Evolutionary conservation across 441 rosid genomes (phyloP), one percentile per base, ranked within the genome.

Genomic region (Rhodomyrtus psidioides): DNA sequence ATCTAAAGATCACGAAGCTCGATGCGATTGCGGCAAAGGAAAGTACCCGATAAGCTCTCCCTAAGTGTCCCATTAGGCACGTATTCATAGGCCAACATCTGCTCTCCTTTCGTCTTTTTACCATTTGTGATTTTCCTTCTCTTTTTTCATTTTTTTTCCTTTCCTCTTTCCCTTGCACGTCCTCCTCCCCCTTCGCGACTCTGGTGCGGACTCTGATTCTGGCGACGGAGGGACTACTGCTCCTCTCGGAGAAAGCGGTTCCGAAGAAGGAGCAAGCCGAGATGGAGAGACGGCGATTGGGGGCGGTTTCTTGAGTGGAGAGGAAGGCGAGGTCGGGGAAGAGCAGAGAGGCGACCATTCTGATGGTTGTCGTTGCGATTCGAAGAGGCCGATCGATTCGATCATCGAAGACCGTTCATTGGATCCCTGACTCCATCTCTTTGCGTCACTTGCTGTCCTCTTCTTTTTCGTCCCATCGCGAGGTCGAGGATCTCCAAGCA

Each of bases 111-210:
- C 84, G 2, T n/a, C n/a, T n/a, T n/a, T n/a, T n/a, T n/a, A n/a
- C n/a, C n/a, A n/a, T n/a, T n/a, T n/a, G n/a, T n/a, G n/a, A n/a
- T n/a, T n/a, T n/a, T n/a, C n/a, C n/a, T n/a, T n/a, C n/a, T n/a
- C n/a, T n/a, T n/a, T n/a, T n/a, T n/a, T n/a, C n/a, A n/a, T n/a
- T n/a, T n/a, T n/a, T n/a, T n/a, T n/a, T n/a, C n/a, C n/a, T n/a
- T n/a, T n/a, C n/a, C n/a, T n/a, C n/a, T n/a, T n/a, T n/a, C n/a
- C n/a, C n/a, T n/a, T n/a, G 90, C 27, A 88, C 91, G 82, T 87
- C 89, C 53, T 93, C 96, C 55, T n/a, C n/a, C n/a, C 92, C 95
- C 86, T 87, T 92, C 23, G 86, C 84, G 83, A 94, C 94, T 85
- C 91, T 6, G 79, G 79, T n/a, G 49, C 79, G 49, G 91, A 89